Evolutionary conservation across 768 basidiomycete genomes (phyloP).

Genomic region (Lanmaoa rubissima): DNA sequence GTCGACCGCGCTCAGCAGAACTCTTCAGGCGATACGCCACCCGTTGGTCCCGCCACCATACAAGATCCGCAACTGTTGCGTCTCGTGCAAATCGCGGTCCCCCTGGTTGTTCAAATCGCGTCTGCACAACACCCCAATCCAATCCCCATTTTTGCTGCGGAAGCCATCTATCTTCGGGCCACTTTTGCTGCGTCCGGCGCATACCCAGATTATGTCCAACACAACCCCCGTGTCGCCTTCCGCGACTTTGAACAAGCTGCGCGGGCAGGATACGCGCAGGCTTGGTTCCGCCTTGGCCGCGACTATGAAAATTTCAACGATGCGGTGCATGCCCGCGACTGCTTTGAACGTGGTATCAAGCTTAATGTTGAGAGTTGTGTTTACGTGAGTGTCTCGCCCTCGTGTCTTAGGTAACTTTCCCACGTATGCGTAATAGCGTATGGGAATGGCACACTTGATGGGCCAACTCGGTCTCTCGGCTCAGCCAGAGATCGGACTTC

Average conservation of each 20-base stretch:
- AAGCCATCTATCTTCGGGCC: conserved; percentile 76
- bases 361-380: conserved; percentile 74
- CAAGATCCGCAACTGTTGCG: conserved; percentile 57
- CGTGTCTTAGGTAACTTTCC: neutral
- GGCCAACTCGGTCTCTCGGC: conserved; percentile 74
- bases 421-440: conserved; percentile 48
- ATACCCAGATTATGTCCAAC: conserved; percentile 60
- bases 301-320: conserved; percentile 93
- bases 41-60: conserved; percentile 52
- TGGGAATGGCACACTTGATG: conserved; percentile 91
- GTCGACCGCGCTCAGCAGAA: conserved; percentile 54
- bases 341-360: conserved; percentile 81
- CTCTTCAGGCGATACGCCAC: conserved; percentile 40
- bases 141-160: conserved; percentile 49
- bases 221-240: conserved; percentile 79
- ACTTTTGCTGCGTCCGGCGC: conserved; percentile 71
- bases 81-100: conserved; percentile 64
- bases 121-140: conserved; percentile 34
- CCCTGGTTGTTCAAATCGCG: conserved; percentile 59
- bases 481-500: conserved; percentile 56
- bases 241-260: conserved; percentile 87
- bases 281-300: conserved; percentile 89
- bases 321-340: conserved; percentile 67
- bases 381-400: conserved; percentile 53
- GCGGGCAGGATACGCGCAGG: conserved; percentile 67